Conservation (phyloP, 1,284 basidiomycete genomes). For the Porogramme epimiltina region DNA sequence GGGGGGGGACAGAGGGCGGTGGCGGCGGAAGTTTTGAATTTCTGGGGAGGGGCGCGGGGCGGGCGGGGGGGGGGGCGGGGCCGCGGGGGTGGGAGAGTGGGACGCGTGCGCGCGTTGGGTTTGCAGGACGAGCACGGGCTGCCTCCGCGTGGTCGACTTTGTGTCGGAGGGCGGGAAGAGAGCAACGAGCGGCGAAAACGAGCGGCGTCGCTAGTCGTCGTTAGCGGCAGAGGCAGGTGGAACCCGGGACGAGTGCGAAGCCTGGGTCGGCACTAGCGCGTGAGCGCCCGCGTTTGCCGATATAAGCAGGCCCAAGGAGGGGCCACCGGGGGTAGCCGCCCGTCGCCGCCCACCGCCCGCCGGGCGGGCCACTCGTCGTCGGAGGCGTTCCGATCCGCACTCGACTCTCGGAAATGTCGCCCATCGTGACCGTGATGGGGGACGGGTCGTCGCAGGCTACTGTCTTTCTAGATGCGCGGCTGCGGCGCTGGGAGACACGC, state of each 20-base stretch:
- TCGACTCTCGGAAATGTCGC: too few species aligned
- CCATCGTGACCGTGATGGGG: too few species aligned
- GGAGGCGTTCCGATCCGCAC: too few species aligned
- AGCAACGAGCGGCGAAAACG: constrained; percentile 16
- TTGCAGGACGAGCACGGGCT: neutral
- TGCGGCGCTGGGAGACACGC: too few species aligned
- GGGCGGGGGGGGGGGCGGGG: constrained; percentile 2
- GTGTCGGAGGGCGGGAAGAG: neutral
- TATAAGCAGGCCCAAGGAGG: constrained; percentile 4
- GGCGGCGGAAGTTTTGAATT: too few species aligned
- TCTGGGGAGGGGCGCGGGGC: constrained; percentile 10
- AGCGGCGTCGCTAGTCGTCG: constrained; percentile 26
- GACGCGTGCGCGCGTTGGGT: neutral
- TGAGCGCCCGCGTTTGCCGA: constrained; percentile 25
- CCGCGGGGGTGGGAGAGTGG: neutral
- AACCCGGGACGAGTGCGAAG: constrained; percentile 17
- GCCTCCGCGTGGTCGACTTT: neutral
- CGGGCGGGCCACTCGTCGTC: too few species aligned
- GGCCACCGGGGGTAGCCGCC: constrained; percentile 7
- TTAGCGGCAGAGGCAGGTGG: constrained; percentile 21
- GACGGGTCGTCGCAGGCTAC: too few species aligned
- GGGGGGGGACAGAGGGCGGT: neutral
- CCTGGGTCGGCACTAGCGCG: constrained; percentile 20
- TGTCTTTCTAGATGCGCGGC: too few species aligned
- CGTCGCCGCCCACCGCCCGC: neutral